Evolutionary conservation across 345 rosid genomes (phyloP).

Genomic region (Murraya paniculata): DNA sequence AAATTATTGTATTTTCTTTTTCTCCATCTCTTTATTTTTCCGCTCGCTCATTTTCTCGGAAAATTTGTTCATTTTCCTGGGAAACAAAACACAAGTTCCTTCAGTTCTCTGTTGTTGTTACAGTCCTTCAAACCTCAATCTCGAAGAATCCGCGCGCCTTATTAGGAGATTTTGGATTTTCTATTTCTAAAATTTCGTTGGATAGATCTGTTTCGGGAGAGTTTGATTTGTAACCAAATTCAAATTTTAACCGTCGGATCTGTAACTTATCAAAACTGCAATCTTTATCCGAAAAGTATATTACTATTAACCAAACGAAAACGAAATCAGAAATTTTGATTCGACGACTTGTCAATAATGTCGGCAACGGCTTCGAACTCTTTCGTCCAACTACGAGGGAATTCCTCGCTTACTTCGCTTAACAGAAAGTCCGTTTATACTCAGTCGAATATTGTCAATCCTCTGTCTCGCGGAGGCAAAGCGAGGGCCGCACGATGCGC

Average conservation of each 20-base stretch:
- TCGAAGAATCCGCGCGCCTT: constrained; percentile 33
- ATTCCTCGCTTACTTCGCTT: constrained; percentile 28
- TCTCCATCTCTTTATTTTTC: too few species aligned
- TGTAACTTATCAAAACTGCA: not conserved
- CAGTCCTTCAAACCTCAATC: constrained; percentile 25
- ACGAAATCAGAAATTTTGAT: not conserved
- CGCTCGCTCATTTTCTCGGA: not conserved
- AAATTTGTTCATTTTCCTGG: not conserved
- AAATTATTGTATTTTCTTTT: too few species aligned
- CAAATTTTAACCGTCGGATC: constrained; percentile 5
- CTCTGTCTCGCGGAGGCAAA: constrained; percentile 22
- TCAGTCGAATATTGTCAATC: constrained; percentile 31
- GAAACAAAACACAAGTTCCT: not conserved
- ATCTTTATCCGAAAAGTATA: not conserved
- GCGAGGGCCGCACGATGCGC: constrained; percentile 33
- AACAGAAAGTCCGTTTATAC: constrained; percentile 26
- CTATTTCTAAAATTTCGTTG: not conserved
- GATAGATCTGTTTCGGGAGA: constrained; percentile 6
- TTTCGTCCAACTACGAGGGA: constrained; percentile 34
- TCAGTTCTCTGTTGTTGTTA: not conserved
- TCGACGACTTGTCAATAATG: constrained; percentile 35
- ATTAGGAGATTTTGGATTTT: not conserved
- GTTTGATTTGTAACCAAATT: not conserved
- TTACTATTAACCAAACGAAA: not conserved
- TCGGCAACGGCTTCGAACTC: constrained; percentile 43